These are phyloP conservation scores for Trichophyton schoenleinii DNA, from an alignment of 2,329 filamentous ascomycete genomes.

Conservation along the genomic window DNA sequence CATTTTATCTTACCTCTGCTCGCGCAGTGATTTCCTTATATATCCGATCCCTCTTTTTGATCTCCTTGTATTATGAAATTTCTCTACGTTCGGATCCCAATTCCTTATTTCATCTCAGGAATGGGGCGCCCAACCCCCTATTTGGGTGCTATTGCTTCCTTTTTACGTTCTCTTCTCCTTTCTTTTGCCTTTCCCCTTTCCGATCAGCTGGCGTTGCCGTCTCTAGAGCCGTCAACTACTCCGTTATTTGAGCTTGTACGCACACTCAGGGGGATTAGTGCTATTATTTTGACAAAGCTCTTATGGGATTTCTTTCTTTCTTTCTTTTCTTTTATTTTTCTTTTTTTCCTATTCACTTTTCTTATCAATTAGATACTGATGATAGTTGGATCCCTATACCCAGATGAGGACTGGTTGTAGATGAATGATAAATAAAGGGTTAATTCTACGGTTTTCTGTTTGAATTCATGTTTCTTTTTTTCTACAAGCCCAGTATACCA, in stretches of 20 bases:
- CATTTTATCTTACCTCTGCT: not conserved
- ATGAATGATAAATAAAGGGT: not conserved
- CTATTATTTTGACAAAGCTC: not conserved
- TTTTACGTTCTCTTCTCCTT: not conserved
- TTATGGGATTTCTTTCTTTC: not conserved
- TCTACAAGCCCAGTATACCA: not conserved
- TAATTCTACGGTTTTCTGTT: not conserved
- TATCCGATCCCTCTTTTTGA: not conserved
- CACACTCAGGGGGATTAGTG: not conserved
- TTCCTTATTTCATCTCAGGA: not conserved
- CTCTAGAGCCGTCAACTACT: not conserved
- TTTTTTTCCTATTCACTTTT: not conserved
- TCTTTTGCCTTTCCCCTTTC: not conserved
- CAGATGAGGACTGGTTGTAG: not conserved
- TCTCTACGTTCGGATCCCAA: not conserved
- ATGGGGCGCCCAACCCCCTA: not conserved
- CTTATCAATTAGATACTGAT: not conserved
- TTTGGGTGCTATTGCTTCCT: not conserved
- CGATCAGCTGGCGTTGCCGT: not conserved
- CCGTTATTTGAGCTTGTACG: not conserved
- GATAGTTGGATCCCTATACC: not conserved
- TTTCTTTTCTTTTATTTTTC: not conserved
- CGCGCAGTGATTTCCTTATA: not conserved
- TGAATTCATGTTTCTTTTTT: not conserved
- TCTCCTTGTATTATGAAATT: constrained; percentile 1